Evolutionary conservation across 1,284 basidiomycete genomes (phyloP).

Genomic region (Ustilago crameri): DNA sequence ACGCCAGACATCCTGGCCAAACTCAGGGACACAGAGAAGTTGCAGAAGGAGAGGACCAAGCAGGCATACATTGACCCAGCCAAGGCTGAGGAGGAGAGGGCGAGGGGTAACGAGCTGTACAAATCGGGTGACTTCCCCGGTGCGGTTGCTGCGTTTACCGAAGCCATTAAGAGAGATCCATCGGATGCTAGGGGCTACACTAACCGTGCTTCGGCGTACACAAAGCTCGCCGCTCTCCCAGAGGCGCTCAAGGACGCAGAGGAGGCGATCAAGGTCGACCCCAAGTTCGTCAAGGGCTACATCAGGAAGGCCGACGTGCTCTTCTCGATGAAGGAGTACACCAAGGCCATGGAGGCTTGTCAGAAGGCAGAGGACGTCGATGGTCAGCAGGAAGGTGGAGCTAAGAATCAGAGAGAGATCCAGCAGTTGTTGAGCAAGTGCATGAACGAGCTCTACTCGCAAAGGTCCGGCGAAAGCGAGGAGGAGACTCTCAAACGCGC

Average conservation of each 20-base stretch:
- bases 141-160: constrained; percentile 92
- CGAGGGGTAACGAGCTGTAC: constrained; percentile 91
- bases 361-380: constrained; percentile 59
- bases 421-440: constrained; percentile 55
- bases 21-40: constrained; percentile 79
- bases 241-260: constrained; percentile 97
- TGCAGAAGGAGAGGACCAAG: constrained; percentile 80
- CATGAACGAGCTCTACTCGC: constrained; percentile 81
- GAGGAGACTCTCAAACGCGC: constrained; percentile 92
- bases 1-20: constrained; percentile 92
- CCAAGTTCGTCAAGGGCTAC: constrained; percentile 82
- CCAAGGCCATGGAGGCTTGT: constrained; percentile 73
- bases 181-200: constrained; percentile 91
- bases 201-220: constrained; percentile 96
- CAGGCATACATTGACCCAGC: constrained; percentile 90
- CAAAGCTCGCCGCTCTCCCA: constrained; percentile 90
- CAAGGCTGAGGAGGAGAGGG: constrained; percentile 83
- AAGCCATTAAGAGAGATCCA: constrained; percentile 96
- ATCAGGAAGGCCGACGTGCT: constrained; percentile 91
- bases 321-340: constrained; percentile 89
- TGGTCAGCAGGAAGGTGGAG: constrained; percentile 42
- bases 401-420: constrained; percentile 58
- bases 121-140: constrained; percentile 76
- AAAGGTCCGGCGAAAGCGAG: constrained; percentile 88
- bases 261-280: constrained; percentile 90